Percentiles rank a stretch among this genome's conserved stretches.
Evolutionary conservation across 1,284 basidiomycete genomes (phyloP).

Genomic region (Moniliophthora roreri): DNA sequence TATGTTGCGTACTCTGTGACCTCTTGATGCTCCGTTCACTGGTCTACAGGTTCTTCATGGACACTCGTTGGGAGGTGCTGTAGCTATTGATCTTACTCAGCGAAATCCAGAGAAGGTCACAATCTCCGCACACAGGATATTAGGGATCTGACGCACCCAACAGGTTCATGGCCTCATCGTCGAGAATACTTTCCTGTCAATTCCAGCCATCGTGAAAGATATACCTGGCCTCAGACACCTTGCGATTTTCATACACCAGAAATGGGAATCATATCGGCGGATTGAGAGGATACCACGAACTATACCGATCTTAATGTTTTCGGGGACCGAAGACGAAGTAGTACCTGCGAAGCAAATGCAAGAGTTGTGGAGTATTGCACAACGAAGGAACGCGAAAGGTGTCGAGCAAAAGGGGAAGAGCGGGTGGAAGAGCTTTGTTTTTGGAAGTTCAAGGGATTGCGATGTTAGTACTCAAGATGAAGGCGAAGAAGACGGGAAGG

Average conservation of each 20-base stretch:
- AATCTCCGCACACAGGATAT: not conserved
- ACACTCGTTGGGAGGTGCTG: constrained; percentile 41
- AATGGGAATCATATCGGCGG: constrained; percentile 32
- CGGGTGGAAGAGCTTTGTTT: not conserved
- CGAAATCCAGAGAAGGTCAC: constrained; percentile 28
- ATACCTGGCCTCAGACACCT: constrained; percentile 25
- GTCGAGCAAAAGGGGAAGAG: not conserved
- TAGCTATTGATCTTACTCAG: constrained; percentile 40
- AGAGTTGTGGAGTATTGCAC: constrained; percentile 28
- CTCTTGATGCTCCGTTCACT: not conserved
- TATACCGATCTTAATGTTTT: constrained; percentile 33
- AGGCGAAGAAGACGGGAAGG: not conserved
- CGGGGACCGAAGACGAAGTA: constrained; percentile 29
- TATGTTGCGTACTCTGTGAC: constrained; percentile 17
- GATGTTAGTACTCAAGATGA: constrained; percentile 25
- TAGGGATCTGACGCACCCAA: no score
- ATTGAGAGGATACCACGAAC: constrained; percentile 23
- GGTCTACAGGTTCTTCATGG: constrained; percentile 36
- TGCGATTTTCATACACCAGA: constrained; percentile 31
- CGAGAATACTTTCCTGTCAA: constrained; percentile 39
- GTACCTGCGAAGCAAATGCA: constrained; percentile 33
- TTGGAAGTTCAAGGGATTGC: constrained; percentile 3
- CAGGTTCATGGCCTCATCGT: constrained; percentile 34
- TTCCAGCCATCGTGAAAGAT: constrained; percentile 30
- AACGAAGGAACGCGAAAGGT: constrained; percentile 13